Percentiles rank a stretch among this genome's conserved stretches.
phyloP scores from a whole-genome alignment of 2,329 filamentous ascomycete genomes.

The Whalleya microplaca region DNA sequence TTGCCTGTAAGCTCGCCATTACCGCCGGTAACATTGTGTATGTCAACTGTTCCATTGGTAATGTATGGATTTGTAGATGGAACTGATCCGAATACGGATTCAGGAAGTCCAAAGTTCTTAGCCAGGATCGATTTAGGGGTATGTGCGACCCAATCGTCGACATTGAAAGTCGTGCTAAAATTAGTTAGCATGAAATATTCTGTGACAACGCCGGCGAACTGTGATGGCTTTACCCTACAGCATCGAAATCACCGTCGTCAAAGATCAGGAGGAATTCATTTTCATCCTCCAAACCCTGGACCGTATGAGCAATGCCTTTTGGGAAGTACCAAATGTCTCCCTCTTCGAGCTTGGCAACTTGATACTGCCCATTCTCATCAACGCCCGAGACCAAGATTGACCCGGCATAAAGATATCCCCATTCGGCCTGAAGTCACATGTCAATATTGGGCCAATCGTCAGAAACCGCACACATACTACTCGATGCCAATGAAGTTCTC shows the following conservation, averaged over 20 bases:
- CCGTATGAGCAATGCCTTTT: slow-evolving; percentile 65
- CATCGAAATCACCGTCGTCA: slow-evolving; percentile 69
- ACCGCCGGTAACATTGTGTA: slow-evolving; percentile 48
- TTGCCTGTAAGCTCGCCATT: slow-evolving; percentile 57
- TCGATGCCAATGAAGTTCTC: slow-evolving; percentile 70
- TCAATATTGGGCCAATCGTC: neutral
- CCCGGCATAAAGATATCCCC: slow-evolving; percentile 64
- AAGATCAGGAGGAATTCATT: slow-evolving; percentile 71
- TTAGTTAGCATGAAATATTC: neutral
- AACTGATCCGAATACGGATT: slow-evolving; percentile 61
- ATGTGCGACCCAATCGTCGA: slow-evolving; percentile 71
- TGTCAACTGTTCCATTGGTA: slow-evolving; percentile 56
- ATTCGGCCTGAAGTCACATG: slow-evolving; percentile 56
- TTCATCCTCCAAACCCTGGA: slow-evolving; percentile 67
- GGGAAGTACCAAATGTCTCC: slow-evolving; percentile 74
- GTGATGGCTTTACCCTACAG: slow-evolving; percentile 49
- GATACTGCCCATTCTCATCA: slow-evolving; percentile 62
- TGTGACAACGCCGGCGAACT: neutral
- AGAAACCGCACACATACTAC: slow-evolving; percentile 50
- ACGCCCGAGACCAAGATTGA: slow-evolving; percentile 63
- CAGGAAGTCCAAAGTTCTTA: slow-evolving; percentile 69
- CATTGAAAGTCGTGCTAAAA: slow-evolving; percentile 69
- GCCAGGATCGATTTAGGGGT: slow-evolving; percentile 66
- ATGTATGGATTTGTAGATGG: slow-evolving; percentile 66
- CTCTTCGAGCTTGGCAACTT: slow-evolving; percentile 58